Evolutionary conservation across 2,329 filamentous ascomycete genomes (phyloP).

Genomic region (Alternaria ethzedia): DNA sequence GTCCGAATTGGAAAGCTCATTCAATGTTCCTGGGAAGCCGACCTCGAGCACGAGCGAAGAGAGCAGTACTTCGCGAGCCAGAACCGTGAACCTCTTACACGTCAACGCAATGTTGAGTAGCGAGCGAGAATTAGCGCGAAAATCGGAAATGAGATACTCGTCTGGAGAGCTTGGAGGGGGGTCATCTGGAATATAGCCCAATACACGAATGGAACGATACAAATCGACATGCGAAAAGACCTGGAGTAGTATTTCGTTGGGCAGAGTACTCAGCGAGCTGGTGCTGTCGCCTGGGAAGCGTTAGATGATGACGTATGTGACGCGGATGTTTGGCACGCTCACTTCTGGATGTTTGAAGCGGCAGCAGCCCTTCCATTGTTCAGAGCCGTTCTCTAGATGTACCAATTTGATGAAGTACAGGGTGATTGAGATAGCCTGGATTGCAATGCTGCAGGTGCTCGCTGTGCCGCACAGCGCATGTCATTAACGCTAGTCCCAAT

Average conservation of each 20-base stretch:
- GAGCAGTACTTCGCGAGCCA: slow-evolving; percentile 12
- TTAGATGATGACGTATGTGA: slow-evolving; percentile 1
- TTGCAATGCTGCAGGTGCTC: background rate
- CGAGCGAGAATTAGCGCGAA: background rate
- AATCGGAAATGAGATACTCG: slow-evolving; percentile 11
- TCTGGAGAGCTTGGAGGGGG: slow-evolving; percentile 10
- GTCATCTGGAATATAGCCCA: slow-evolving; percentile 21
- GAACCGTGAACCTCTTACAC: slow-evolving; percentile 11
- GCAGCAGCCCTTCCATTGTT: background rate
- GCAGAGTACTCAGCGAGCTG: slow-evolving; percentile 7
- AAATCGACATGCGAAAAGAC: slow-evolving; percentile 18
- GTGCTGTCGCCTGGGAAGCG: background rate
- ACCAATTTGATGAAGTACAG: background rate
- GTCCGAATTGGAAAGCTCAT: background rate
- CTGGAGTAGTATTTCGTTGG: slow-evolving; percentile 18
- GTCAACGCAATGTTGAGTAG: slow-evolving; percentile 19
- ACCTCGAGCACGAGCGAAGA: slow-evolving; percentile 8
- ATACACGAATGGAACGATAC: slow-evolving; percentile 6
- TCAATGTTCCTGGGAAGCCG: background rate
- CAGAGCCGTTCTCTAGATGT: background rate
- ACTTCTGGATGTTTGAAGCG: background rate
- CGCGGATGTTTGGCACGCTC: background rate
- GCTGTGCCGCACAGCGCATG: background rate
- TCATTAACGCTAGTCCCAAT: background rate
- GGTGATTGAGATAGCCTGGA: background rate